These are phyloP conservation scores for Diplodia scrobiculata DNA, from an alignment of 2,329 filamentous ascomycete species.

Conservation along the genomic window DNA sequence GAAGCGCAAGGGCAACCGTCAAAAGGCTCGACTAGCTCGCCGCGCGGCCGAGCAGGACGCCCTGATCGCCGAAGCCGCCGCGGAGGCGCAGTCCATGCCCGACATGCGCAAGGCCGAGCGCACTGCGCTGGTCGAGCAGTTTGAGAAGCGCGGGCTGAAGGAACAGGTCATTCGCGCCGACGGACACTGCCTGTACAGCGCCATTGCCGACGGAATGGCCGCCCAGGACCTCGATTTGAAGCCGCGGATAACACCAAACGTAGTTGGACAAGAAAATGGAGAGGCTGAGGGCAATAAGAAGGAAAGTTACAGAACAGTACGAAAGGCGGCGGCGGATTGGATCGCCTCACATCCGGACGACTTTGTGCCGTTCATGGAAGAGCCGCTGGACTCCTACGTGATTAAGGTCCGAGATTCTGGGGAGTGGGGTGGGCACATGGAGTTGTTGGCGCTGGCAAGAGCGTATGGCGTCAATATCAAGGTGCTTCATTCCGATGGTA, in stretches of 20 bases:
- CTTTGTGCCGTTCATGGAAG: slow-evolving; percentile 85
- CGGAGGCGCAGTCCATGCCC: slow-evolving; percentile 65
- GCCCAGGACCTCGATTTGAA: slow-evolving; percentile 44
- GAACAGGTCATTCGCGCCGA: slow-evolving; percentile 85
- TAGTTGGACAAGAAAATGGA: slow-evolving; percentile 26
- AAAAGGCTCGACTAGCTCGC: slow-evolving; percentile 87
- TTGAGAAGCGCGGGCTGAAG: slow-evolving; percentile 64
- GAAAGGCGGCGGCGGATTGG: slow-evolving; percentile 73
- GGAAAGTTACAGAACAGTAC: slow-evolving; percentile 64
- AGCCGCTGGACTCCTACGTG: slow-evolving; percentile 72
- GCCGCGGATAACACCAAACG: slow-evolving; percentile 42
- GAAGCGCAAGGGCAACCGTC: slow-evolving; percentile 78
- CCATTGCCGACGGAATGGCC: slow-evolving; percentile 79
- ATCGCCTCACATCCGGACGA: slow-evolving; percentile 74
- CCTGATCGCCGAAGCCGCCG: slow-evolving; percentile 65
- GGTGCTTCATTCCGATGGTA: slow-evolving; percentile 79
- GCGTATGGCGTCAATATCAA: slow-evolving; percentile 78
- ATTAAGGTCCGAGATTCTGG: slow-evolving; percentile 79
- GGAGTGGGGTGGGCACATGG: slow-evolving; percentile 94
- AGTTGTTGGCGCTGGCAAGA: slow-evolving; percentile 80
- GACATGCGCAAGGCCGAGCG: slow-evolving; percentile 45
- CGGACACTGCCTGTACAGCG: slow-evolving; percentile 92
- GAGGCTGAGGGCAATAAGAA: slow-evolving; percentile 30
- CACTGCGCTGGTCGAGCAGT: slow-evolving; percentile 66
- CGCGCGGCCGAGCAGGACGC: slow-evolving; percentile 83